A percentile compares a stretch with the other conserved stretches of the same genome.
phyloP scores from a whole-genome alignment of 768 basidiomycete species.

The Serendipita vermifera region DNA sequence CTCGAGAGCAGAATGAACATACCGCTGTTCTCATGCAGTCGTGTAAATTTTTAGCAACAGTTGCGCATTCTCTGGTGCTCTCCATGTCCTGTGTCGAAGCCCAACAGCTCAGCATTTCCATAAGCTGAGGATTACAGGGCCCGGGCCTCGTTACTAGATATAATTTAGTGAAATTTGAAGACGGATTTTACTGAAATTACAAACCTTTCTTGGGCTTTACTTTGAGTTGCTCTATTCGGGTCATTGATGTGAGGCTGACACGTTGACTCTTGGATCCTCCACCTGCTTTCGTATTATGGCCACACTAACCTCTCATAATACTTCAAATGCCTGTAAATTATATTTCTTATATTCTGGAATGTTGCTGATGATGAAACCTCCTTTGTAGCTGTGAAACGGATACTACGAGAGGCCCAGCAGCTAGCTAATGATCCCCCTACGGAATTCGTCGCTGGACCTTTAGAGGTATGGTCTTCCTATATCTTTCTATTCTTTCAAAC shows the following conservation, averaged over 20 bases:
- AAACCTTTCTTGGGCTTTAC: slow-evolving; percentile 64
- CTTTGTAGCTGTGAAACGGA: slow-evolving; percentile 74
- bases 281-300: slow-evolving; percentile 18
- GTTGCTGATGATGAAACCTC: background rate
- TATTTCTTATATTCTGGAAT: background rate
- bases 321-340: slow-evolving; percentile 71
- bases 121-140: slow-evolving; percentile 33
- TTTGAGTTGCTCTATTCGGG: slow-evolving; percentile 70
- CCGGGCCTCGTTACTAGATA: background rate
- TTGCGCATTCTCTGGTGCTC: slow-evolving; percentile 41
- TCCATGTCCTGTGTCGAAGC: slow-evolving; percentile 55
- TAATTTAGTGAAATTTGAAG: background rate
- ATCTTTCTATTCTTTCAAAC: background rate
- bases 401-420: slow-evolving; percentile 92
- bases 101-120: slow-evolving; percentile 78
- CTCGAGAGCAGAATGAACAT: slow-evolving; percentile 23
- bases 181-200: slow-evolving; percentile 16
- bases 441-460: slow-evolving; percentile 72
- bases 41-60: slow-evolving; percentile 47
- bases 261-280: slow-evolving; percentile 7
- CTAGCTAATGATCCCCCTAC: slow-evolving; percentile 71
- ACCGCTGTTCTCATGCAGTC: slow-evolving; percentile 81
- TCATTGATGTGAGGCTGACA: slow-evolving; percentile 23
- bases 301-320: slow-evolving; percentile 46
- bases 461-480: slow-evolving; percentile 47